phyloP scores from a whole-genome alignment of 2,329 filamentous ascomycete genomes.

The Scedosporium dehoogii region DNA sequence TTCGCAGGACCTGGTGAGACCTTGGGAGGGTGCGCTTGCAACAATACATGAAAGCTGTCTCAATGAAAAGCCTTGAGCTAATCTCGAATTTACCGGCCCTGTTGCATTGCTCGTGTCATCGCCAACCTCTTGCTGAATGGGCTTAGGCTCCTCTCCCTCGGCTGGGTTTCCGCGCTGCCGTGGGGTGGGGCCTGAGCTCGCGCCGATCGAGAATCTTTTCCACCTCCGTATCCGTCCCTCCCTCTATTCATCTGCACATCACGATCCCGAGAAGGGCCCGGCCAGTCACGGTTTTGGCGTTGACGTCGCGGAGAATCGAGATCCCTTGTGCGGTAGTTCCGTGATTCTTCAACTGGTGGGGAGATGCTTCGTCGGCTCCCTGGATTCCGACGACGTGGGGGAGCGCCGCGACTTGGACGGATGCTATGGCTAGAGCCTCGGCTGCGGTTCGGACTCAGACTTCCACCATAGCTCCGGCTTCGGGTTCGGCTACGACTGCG shows the following conservation, averaged over 20 bases:
- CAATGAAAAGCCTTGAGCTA: background rate
- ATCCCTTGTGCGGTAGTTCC: background rate
- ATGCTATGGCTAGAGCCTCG: background rate
- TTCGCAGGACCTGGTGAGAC: too few relatives aligned
- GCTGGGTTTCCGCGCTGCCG: background rate
- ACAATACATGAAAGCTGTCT: background rate
- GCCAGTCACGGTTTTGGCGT: too few relatives aligned
- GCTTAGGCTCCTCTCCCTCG: conserved; percentile 4
- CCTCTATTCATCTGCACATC: too few relatives aligned
- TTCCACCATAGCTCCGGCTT: conserved; percentile 4
- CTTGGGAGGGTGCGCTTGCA: background rate
- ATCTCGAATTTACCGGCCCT: background rate
- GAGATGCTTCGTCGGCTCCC: conserved; percentile 2
- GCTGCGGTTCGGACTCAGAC: background rate
- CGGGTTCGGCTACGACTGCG: conserved; percentile 1
- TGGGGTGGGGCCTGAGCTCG: background rate
- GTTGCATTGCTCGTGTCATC: conserved; percentile 2
- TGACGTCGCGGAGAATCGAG: background rate
- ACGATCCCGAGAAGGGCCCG: too few relatives aligned
- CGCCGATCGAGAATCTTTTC: background rate
- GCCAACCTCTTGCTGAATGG: conserved; percentile 6
- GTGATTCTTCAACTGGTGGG: background rate
- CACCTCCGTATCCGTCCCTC: background rate
- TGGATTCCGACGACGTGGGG: background rate
- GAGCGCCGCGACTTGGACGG: background rate